Base-by-base conservation (phyloP, 768 basidiomycete species). In the Psilocybe sp. region DNA sequence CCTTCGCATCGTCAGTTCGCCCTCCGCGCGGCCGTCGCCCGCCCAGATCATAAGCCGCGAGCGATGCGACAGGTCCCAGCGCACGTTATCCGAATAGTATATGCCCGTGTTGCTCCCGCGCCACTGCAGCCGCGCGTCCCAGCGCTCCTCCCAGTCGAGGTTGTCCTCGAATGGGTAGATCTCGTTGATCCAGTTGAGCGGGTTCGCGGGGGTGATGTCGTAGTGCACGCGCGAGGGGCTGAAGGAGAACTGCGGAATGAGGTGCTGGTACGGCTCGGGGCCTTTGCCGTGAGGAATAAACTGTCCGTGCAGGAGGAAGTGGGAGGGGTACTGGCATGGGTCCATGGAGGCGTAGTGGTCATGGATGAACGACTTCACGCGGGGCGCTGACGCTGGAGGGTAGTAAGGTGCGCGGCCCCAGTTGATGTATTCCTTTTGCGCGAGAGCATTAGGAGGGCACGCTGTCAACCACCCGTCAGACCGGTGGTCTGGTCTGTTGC, bases 31-130 rank as follows among this genome's bases (percentile, higher is more conserved):
- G 45, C 53, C 53, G n/a, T 57, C 56, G 10, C 52, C 54, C 0
- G 51, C 50, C 59, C 59, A 60, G 10, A 39, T 28, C 16, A 60
- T 54, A 1, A 60, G 50, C 35, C 59, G 34, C 13, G 52, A 35
- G 2, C 59, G 46, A 15, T 60, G 59, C 3, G 54, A 36, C 3
- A 57, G 18, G 28, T 57, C 56, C 84, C 84, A 84, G 34, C 69
- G 57, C 35, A 66, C 63, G 7, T 61, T 49, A 3, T 57, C 52
- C 2, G 62, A 64, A 45, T 77, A 77, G 61, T 65, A 72, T 1
- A 81, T 84, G 18, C 88, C 88, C 4, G 87, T 89, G 20, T 82
- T 88, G 23, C 79, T 78, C 4, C 89, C 89, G 18, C 89, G 69
- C 89, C 89, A 91, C 46, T 80, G 72, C 41, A 89, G 49, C 28